phyloP scores from a whole-genome alignment of 1,139 yeast genomes.

The Candida sp. region DNA sequence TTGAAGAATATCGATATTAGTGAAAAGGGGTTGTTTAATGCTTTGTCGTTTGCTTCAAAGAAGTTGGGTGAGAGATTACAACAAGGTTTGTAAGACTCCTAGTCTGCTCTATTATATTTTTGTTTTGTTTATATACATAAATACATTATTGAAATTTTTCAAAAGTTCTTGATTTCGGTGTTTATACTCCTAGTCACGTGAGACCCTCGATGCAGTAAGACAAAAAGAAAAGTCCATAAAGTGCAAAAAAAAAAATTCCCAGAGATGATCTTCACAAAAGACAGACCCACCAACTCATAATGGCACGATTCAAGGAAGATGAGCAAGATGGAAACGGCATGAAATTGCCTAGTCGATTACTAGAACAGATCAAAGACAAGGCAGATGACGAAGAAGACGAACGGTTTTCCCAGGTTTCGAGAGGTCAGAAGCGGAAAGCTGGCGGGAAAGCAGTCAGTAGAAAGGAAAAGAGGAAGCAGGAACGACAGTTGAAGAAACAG shows the following conservation, averaged over 20 bases:
- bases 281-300: not conserved
- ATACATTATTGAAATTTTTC: not conserved
- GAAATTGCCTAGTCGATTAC: slow-evolving; percentile 65
- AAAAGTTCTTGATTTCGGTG: not conserved
- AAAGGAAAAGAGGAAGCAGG: slow-evolving; percentile 63
- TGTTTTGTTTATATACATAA: not conserved
- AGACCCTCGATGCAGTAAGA: not conserved
- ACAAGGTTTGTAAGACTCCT: slow-evolving; percentile 67
- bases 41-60: slow-evolving; percentile 89
- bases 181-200: not conserved
- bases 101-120: no score
- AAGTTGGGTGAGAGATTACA: slow-evolving; percentile 87
- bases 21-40: slow-evolving; percentile 88
- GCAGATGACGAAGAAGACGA: slow-evolving; percentile 36
- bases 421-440: slow-evolving; percentile 24
- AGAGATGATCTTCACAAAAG: slow-evolving; percentile 2
- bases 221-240: not conserved
- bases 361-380: slow-evolving; percentile 62
- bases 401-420: slow-evolving; percentile 30
- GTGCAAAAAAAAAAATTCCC: not conserved
- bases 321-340: slow-evolving; percentile 46
- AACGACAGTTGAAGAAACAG: slow-evolving; percentile 55
- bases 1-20: slow-evolving; percentile 75
- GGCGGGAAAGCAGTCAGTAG: slow-evolving; percentile 35
- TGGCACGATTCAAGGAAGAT: slow-evolving; percentile 13